Evolutionary conservation across 2,329 filamentous ascomycete genomes (phyloP).

Genomic region (Ceratocystis lukuohia): DNA sequence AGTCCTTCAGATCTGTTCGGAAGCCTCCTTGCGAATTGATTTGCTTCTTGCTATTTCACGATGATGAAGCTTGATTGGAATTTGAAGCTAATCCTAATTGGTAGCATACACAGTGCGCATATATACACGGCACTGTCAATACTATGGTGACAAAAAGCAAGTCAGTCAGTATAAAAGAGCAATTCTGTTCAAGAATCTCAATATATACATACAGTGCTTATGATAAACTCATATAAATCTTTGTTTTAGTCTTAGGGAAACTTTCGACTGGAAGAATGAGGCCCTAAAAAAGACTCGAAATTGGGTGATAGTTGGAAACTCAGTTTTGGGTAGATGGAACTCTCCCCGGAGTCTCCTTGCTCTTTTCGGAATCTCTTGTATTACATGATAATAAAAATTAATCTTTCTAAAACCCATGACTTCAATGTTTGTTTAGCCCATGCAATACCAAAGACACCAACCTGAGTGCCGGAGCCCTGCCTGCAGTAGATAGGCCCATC

Average conservation of each 20-base stretch:
- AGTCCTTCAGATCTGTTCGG: neutral
- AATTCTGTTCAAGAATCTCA: neutral
- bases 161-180: neutral
- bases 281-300: neutral
- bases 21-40: neutral
- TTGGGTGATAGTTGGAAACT: neutral
- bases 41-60: neutral
- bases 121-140: neutral
- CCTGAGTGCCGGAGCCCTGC: neutral
- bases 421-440: neutral
- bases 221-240: neutral
- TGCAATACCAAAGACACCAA: neutral
- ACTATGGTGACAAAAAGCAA: neutral
- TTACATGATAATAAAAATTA: neutral
- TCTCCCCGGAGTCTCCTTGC: neutral
- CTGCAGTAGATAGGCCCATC: neutral
- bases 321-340: neutral
- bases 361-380: neutral
- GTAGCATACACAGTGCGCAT: neutral
- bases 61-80: neutral
- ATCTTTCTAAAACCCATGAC: neutral
- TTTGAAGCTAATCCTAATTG: neutral
- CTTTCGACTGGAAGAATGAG: no score
- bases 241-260: neutral
- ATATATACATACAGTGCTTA: neutral